Base-by-base conservation (phyloP, 768 basidiomycete genomes). In the Hericium rajendrae region DNA sequence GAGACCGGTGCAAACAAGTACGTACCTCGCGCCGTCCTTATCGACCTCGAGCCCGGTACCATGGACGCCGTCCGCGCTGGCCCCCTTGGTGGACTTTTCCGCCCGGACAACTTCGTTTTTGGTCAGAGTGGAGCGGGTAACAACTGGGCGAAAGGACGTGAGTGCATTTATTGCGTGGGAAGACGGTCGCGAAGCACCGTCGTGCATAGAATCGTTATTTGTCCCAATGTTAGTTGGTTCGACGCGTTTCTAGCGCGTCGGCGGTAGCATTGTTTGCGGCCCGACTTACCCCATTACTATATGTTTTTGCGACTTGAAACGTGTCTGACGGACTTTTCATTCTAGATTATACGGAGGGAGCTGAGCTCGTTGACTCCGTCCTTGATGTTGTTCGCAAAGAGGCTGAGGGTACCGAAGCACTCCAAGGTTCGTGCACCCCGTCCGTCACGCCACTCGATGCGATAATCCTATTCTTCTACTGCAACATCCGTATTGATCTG, bases 71-170 rank as follows among this genome's bases (percentile, higher is more conserved):
- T 93, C 59, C 89, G 89, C 73, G 86, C 90, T 53, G 91, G 91
- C 53, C 90, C 92, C 65, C 82, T 95, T 55, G 94, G 94, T 68
- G 76, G 76, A 62, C 84, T 98, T 62, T 97, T 97, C 90, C 86
- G 92, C 66, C 94, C 94, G 39, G 94, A 97, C 76, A 97, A 97
- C 82, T 95, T 95, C 69, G 93, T 97, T 67, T 97, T 94, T 63
- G 95, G 94, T 56, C 95, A 98, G 75, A 93, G 85, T 72, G 94
- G 94, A 75, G 95, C 94, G 65, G 94, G 95, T 69, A 97, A 99
- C 84, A 98, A 98, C 78, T 98, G 97, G 97, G 95, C 97, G 22
- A 99, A 98, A 86, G 95, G 95, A 80, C 89, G 88, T 93, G 69
- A 82, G 91, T 88, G 40, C 51, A 28, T 20, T 53, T 50, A 56